These are phyloP conservation scores for Seiridium cupressi DNA, from an alignment of 2,329 filamentous ascomycete genomes.

Conservation along the genomic window DNA sequence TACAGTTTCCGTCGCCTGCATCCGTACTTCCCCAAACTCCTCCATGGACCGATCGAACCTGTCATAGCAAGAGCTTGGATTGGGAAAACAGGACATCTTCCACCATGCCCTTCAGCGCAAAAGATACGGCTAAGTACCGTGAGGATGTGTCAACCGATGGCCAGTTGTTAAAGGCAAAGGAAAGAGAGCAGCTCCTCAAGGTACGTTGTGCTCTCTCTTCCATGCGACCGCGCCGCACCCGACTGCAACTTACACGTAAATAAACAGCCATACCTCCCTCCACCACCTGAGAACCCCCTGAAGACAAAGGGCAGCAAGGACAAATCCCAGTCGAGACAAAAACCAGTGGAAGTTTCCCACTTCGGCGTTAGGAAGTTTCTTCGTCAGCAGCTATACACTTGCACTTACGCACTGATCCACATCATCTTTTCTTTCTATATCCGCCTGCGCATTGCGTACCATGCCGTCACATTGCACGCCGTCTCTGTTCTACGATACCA, in stretches of 20 bases:
- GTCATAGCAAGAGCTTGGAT: background rate
- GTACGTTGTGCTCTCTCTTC: background rate
- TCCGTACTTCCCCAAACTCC: background rate
- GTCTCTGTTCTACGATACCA: slow-evolving; percentile 89
- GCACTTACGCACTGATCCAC: slow-evolving; percentile 71
- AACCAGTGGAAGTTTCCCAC: slow-evolving; percentile 31
- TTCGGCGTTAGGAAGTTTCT: slow-evolving; percentile 63
- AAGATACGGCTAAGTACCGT: slow-evolving; percentile 41
- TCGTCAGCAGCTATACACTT: slow-evolving; percentile 59
- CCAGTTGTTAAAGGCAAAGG: slow-evolving; percentile 37
- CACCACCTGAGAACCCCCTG: slow-evolving; percentile 18
- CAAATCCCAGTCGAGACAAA: slow-evolving; percentile 13
- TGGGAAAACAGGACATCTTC: slow-evolving; percentile 8
- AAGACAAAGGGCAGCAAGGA: slow-evolving; percentile 19
- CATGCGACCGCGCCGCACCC: background rate
- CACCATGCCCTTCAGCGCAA: slow-evolving; percentile 33
- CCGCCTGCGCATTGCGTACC: slow-evolving; percentile 75
- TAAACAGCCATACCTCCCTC: slow-evolving; percentile 32
- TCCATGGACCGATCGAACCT: background rate
- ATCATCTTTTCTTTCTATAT: slow-evolving; percentile 86
- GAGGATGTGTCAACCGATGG: slow-evolving; percentile 42
- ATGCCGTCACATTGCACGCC: slow-evolving; percentile 73
- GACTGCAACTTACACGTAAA: background rate
- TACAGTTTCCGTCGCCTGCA: background rate
- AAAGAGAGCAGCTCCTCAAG: slow-evolving; percentile 41